Evolutionary conservation across 2,329 filamentous ascomycete genomes (phyloP).

Genomic region (Orbilia blumenaviensis): DNA sequence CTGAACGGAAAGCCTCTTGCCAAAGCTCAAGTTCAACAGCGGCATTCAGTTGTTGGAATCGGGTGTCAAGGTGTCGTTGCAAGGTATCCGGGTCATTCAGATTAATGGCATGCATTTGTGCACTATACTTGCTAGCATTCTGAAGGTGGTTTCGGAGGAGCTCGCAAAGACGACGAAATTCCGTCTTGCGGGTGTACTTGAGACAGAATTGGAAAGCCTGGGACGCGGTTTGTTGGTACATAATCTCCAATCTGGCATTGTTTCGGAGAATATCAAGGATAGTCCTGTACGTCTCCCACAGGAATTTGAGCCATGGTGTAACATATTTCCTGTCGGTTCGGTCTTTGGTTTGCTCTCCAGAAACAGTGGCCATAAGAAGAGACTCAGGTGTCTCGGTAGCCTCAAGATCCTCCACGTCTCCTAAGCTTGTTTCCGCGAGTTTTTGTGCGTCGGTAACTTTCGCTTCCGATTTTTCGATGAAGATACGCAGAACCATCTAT

Average conservation of each 20-base stretch:
- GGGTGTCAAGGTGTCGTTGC: slow-evolving; percentile 95
- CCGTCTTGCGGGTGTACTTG: slow-evolving; percentile 97
- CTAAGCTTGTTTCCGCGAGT: slow-evolving; percentile 89
- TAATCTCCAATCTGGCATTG: slow-evolving; percentile 94
- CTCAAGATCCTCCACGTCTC: slow-evolving; percentile 92
- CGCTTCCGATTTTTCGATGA: slow-evolving; percentile 94
- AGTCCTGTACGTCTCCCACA: slow-evolving; percentile 99
- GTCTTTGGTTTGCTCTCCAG: slow-evolving; percentile 95
- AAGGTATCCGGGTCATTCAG: slow-evolving; percentile 96
- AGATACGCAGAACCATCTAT: slow-evolving; percentile 90
- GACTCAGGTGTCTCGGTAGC: slow-evolving; percentile 98
- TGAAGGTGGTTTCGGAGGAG: slow-evolving; percentile 97
- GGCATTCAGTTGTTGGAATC: slow-evolving; percentile 98
- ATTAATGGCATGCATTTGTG: slow-evolving; percentile 99
- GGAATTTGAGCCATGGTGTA: slow-evolving; percentile 98
- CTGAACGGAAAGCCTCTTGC: slow-evolving; percentile 99
- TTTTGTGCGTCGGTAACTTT: slow-evolving; percentile 96
- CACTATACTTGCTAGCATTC: slow-evolving; percentile 98
- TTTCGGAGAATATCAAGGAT: slow-evolving; percentile 98
- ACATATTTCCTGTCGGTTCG: slow-evolving; percentile 97
- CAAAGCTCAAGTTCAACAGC: slow-evolving; percentile 97
- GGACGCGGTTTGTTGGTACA: slow-evolving; percentile 97
- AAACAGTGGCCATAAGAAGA: slow-evolving; percentile 95
- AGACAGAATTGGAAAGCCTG: slow-evolving; percentile 99
- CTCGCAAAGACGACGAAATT: slow-evolving; percentile 98